A percentile compares a stretch with the other conserved stretches of the same genome.
Conservation (phyloP, 441 rosid genomes). For the Breynia disticha region DNA sequence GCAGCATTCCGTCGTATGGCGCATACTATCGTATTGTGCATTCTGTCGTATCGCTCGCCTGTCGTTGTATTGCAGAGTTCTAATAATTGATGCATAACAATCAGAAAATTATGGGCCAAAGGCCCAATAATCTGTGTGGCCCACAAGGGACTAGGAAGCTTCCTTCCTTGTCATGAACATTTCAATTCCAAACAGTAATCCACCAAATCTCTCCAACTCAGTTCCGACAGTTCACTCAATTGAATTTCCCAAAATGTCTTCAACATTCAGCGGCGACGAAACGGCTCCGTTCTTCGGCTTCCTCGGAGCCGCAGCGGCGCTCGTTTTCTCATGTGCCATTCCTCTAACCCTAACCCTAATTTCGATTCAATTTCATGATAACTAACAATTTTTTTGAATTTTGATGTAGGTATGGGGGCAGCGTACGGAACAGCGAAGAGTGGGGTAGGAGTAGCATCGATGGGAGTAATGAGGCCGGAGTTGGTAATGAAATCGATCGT, state of each 20-base stretch:
- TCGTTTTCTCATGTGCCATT: slow-evolving; percentile 81
- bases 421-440: slow-evolving; percentile 43
- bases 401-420: slow-evolving; percentile 35
- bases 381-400: too few relatives aligned
- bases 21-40: too few relatives aligned
- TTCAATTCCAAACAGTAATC: too few relatives aligned
- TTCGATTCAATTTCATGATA: background rate
- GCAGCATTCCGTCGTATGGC: too few relatives aligned
- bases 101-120: too few relatives aligned
- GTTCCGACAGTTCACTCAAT: background rate
- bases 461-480: slow-evolving; percentile 50
- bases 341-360: background rate
- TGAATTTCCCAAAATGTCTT: slow-evolving; percentile 16
- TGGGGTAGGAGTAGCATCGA: slow-evolving; percentile 42
- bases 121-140: too few relatives aligned
- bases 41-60: too few relatives aligned
- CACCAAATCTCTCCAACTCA: background rate
- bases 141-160: too few relatives aligned
- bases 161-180: too few relatives aligned
- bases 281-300: slow-evolving; percentile 86
- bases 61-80: too few relatives aligned
- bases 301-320: slow-evolving; percentile 74
- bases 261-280: slow-evolving; percentile 64
- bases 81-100: too few relatives aligned
- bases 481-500: slow-evolving; percentile 49